Percentiles rank a stretch among this genome's conserved stretches.
These are phyloP conservation scores for Nicotiana knightiana DNA, from an alignment of 257 asterid species.

Conservation along the genomic window DNA sequence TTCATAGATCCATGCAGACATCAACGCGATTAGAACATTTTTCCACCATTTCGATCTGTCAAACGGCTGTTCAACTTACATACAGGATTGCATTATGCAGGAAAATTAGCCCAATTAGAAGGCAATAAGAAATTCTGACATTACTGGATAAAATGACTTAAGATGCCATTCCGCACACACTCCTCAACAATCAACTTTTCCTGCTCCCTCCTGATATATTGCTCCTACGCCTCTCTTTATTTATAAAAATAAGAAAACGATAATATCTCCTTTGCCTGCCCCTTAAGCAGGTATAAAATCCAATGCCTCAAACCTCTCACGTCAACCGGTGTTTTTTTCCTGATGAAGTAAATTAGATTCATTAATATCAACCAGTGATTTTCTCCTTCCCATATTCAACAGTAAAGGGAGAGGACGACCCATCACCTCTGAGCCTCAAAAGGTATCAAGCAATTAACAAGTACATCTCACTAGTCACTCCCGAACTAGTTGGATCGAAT, in stretches of 20 bases:
- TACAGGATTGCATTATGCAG: neutral
- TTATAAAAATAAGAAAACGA: neutral
- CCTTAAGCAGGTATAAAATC: neutral
- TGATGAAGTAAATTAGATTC: too few relatives aligned
- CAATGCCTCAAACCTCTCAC: neutral
- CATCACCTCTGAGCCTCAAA: neutral
- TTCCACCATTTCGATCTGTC: neutral
- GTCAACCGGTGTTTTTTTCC: neutral
- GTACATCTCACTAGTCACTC: too few relatives aligned
- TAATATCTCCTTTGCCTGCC: neutral
- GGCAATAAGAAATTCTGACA: neutral
- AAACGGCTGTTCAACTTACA: neutral
- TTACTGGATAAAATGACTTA: neutral
- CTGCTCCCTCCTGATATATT: neutral
- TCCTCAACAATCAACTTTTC: neutral
- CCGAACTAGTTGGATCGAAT: neutral
- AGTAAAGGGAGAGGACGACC: neutral
- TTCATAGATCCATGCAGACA: neutral
- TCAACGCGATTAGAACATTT: neutral
- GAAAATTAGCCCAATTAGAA: neutral
- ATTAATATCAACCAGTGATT: neutral
- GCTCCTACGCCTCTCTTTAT: neutral
- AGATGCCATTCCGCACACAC: neutral
- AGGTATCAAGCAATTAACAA: neutral
- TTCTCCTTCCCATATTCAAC: neutral